Base-by-base conservation (phyloP, 345 rosid species). In the Camelina sativa region DNA sequence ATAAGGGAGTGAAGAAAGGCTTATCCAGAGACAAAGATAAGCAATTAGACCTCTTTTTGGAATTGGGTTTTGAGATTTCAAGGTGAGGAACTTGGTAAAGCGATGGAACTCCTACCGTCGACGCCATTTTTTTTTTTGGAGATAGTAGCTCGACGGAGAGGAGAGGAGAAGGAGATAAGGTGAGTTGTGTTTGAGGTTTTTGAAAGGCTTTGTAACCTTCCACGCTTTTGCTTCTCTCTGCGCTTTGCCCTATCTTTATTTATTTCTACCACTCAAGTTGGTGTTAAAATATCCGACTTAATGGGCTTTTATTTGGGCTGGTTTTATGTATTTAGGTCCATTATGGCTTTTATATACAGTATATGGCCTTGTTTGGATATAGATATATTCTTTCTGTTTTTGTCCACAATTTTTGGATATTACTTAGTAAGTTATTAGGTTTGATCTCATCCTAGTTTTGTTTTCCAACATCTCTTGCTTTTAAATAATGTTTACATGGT, bases 41-140 rank as follows among this genome's bases (percentile, higher is more conserved):
- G 37, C 74, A 78, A 23, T 28, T 32, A 44, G 74, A 67, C 76
- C 69, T 73, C 65, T 60, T 77, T 43, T 58, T 65, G 37, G 72
- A 70, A 37, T 13, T 74, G 78, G 78, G 67, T 51, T 65, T 57
- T 6, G 82, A 69, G 17, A 76, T 75, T 52, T 86, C 88, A 0
- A 83, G 80, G 55, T 76, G 80, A n/a, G 86, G 86, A 32, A 82
- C 60, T 32, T 76, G 85, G 75, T 65, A 82, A 30, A 82, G 59
- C 9, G 88, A 80, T 3, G 79, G 82, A 12, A 82, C 80, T 57
- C 86, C 88, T 8, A 80, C 60, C 34, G 80, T 53, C 47, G 89
- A 85, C 25, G 88, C 83, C 88, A 87, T 84, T 37, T 47, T 59
- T 84, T 59, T 84, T 30, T 47, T 59, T 28, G 25, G 48, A 37